A percentile compares a stretch with the other conserved stretches of the same genome.
phyloP scores from a whole-genome alignment of 495 filamentous ascomycete species.

The Astrothelium subdiscretum region DNA sequence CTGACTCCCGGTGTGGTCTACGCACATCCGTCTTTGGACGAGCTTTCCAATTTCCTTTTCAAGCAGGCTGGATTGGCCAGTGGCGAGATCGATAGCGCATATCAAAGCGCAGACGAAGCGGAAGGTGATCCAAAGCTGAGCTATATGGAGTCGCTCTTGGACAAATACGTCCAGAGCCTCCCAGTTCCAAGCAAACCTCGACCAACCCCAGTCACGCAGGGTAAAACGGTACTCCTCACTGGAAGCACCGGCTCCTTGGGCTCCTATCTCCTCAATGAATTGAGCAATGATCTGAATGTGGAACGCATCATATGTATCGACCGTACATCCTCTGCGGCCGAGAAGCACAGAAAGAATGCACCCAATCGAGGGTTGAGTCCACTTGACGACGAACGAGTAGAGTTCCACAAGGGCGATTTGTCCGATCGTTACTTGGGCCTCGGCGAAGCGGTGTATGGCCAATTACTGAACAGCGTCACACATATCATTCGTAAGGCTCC shows the following conservation, averaged over 20 bases:
- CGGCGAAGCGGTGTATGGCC: constrained; percentile 4
- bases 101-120: not conserved
- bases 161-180: not conserved
- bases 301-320: constrained; percentile 7
- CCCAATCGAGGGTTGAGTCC: not conserved
- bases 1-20: not conserved
- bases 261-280: constrained; percentile 6
- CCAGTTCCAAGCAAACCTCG: not conserved
- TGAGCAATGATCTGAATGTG: not conserved
- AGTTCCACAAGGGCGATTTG: constrained; percentile 18
- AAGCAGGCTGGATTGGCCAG: not conserved
- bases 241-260: constrained; percentile 11
- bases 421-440: constrained; percentile 17
- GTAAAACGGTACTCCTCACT: constrained; percentile 11
- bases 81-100: not conserved
- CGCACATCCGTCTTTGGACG: constrained; percentile 1
- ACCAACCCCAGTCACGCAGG: not conserved
- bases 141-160: not conserved
- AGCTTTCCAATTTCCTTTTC: not conserved
- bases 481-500: constrained; percentile 16
- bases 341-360: constrained; percentile 3
- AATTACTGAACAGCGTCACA: constrained; percentile 12
- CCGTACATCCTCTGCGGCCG: constrained; percentile 3
- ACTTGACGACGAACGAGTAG: constrained; percentile 4
- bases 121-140: not conserved